phyloP scores from a whole-genome alignment of 2,329 filamentous ascomycete genomes.

The Calonectria honghensis region DNA sequence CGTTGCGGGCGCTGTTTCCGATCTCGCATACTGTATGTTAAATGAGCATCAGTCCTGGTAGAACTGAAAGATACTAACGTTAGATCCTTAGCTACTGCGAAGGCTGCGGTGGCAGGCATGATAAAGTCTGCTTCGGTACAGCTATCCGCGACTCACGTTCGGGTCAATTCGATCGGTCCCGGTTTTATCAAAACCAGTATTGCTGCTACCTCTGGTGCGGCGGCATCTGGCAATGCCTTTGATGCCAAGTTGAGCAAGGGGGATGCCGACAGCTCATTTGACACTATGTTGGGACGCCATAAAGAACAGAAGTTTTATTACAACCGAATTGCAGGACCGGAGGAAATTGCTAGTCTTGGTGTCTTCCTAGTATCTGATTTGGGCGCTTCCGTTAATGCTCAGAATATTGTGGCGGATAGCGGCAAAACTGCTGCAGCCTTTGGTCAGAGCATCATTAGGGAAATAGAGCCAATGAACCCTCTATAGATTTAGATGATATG shows the following conservation, averaged over 20 bases:
- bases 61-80: not conserved
- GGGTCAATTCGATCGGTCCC: constrained; percentile 44
- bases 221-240: not conserved
- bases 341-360: constrained; percentile 45
- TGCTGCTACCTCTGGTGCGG: not conserved
- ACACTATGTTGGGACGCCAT: not conserved
- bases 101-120: constrained; percentile 34
- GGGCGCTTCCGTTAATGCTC: constrained; percentile 40
- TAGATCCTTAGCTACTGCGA: constrained; percentile 25
- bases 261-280: constrained; percentile 5
- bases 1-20: constrained; percentile 29
- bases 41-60: not conserved
- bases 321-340: constrained; percentile 39
- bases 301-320: constrained; percentile 39
- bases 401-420: constrained; percentile 47
- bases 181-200: constrained; percentile 40
- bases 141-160: constrained; percentile 36
- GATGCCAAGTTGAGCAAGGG: constrained; percentile 1
- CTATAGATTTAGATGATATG: not conserved
- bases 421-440: constrained; percentile 41
- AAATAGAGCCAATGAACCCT: constrained; percentile 30
- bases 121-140: constrained; percentile 41
- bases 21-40: constrained; percentile 40
- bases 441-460: constrained; percentile 31
- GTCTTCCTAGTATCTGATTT: constrained; percentile 45